Conservation (phyloP, 2,329 filamentous ascomycete species). For the Microthyrium microscopicum region DNA sequence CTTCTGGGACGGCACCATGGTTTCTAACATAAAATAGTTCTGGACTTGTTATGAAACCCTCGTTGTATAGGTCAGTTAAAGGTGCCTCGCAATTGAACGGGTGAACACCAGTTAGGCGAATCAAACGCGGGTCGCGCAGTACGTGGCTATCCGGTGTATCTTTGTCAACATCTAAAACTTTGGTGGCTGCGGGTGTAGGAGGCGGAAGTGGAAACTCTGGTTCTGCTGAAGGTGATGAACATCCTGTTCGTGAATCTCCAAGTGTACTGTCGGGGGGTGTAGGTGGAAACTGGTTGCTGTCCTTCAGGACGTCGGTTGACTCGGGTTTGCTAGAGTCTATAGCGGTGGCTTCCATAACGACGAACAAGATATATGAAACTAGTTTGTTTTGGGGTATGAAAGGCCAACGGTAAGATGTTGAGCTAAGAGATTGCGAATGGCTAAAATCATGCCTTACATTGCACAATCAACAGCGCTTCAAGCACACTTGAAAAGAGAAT, state of each 20-base stretch:
- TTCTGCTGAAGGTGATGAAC: background rate
- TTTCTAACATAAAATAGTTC: conserved; percentile 87
- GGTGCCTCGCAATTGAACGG: conserved; percentile 86
- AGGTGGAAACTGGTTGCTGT: conserved; percentile 3
- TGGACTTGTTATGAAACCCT: conserved; percentile 73
- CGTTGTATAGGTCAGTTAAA: conserved; percentile 57
- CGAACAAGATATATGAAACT: too few species aligned
- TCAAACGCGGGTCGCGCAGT: conserved; percentile 60
- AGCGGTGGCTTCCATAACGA: too few species aligned
- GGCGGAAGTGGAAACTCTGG: conserved; percentile 50
- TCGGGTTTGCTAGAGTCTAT: too few species aligned
- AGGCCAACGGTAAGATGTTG: too few species aligned
- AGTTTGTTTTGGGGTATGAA: too few species aligned
- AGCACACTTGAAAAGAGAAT: too few species aligned
- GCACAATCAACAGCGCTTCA: too few species aligned
- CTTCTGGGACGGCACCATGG: conserved; percentile 66
- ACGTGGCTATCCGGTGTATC: conserved; percentile 76
- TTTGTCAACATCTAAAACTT: conserved; percentile 57
- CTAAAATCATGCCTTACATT: too few species aligned
- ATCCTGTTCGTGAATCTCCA: background rate
- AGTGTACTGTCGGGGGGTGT: conserved; percentile 6
- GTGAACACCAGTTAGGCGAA: conserved; percentile 73
- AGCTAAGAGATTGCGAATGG: too few species aligned
- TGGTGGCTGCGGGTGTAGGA: conserved; percentile 35
- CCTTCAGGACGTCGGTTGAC: too few species aligned